Base-by-base conservation (phyloP, 768 basidiomycete genomes). In the Butyriboletus loyo region DNA sequence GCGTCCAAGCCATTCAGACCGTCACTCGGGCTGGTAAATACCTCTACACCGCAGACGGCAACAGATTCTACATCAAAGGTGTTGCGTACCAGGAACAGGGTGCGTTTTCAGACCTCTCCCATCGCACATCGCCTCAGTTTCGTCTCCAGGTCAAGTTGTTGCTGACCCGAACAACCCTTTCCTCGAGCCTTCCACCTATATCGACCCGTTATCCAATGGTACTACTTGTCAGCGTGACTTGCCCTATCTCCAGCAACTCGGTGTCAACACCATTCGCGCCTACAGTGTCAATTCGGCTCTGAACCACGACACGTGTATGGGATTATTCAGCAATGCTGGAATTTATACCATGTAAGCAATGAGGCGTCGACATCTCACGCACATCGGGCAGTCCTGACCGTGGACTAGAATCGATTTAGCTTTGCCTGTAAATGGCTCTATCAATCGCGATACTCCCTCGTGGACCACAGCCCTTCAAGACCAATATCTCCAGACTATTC, bases 261-360 rank as follows among this genome's bases (percentile, higher is more conserved):
- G 82, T 10, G 82, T 95, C 64, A 97, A 95, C 65, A 75, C 86
- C 36, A 76, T 97, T 44, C 86, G 92, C 50, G 86, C 86, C 2
- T 97, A 97, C 76, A 89, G 86, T 52, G 92, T 95, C 56, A 80
- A 94, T 65, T 81, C 90, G 0, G 77, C 85, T 31, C 71, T 86
- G 51, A 87, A 96, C 70, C 94, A 98, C 56, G 92, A 94, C 66
- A 72, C 72, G 1, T 98, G 94, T 71, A 96, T 98, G 94, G 69
- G 69, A 34, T 69, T 82, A 14, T 78, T 97, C 54, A 86, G 84
- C 60, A 68, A 71, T 21, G 91, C 91, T 34, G 87, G 87, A 25
- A 97, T 97, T 50, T 96, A 97, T 70, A 81, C 87, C 47, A 86
- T 96, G 93, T 95, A 57, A 64, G 87, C 75, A 1, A 15, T 37